These are phyloP conservation scores for Quillaja saponaria DNA, from an alignment of 306 rosid species.

Conservation along the genomic window DNA sequence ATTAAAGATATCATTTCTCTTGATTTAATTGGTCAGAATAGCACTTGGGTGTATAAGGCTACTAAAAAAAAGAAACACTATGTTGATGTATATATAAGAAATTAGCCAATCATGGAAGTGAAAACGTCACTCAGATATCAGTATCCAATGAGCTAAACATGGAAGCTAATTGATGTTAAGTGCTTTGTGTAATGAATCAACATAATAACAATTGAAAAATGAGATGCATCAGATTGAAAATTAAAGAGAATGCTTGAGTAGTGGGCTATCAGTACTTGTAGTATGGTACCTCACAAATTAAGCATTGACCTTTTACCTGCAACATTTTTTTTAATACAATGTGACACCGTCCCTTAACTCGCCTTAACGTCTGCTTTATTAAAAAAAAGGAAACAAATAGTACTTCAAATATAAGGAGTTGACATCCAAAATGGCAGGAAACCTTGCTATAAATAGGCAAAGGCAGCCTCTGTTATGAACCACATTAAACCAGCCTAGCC, in stretches of 20 bases:
- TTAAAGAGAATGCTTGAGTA: slow-evolving; percentile 40
- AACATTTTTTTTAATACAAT: slow-evolving; percentile 25
- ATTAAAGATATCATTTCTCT: too few relatives aligned
- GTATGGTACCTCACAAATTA: slow-evolving; percentile 37
- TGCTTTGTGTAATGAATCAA: slow-evolving; percentile 20
- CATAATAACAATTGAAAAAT: slow-evolving; percentile 20
- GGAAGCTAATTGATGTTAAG: slow-evolving; percentile 27
- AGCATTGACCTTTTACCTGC: slow-evolving; percentile 50
- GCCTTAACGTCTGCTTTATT: slow-evolving; percentile 60
- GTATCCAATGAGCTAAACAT: slow-evolving; percentile 23
- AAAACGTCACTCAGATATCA: not conserved
- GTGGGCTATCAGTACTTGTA: slow-evolving; percentile 36
- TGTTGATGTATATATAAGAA: slow-evolving; percentile 2
- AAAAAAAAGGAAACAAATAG: slow-evolving; percentile 20
- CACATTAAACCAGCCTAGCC: slow-evolving; percentile 36
- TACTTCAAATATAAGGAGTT: slow-evolving; percentile 31
- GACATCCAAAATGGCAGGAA: slow-evolving; percentile 60
- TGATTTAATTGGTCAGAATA: slow-evolving; percentile 1
- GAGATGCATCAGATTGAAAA: slow-evolving; percentile 48
- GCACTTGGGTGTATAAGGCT: not conserved
- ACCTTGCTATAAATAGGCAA: slow-evolving; percentile 61
- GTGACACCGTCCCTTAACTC: slow-evolving; percentile 65
- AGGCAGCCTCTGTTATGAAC: slow-evolving; percentile 24
- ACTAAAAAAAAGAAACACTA: too few relatives aligned
- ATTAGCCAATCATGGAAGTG: slow-evolving; percentile 5